Conservation (phyloP, 1,284 basidiomycete genomes). For the Rhodotorula sp. region DNA sequence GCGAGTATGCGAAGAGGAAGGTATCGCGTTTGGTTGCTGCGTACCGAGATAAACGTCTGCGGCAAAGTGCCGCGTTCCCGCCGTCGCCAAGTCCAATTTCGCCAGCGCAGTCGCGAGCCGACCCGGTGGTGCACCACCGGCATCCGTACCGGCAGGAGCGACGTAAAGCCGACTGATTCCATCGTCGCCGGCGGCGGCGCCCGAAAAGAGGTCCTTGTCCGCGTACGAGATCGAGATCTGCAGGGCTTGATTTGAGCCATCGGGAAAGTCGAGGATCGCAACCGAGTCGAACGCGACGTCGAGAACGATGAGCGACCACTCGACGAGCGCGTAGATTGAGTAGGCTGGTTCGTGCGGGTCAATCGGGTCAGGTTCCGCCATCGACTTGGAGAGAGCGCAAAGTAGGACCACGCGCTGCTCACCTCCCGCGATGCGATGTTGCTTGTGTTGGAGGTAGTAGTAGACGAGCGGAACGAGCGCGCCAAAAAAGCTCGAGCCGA, state of each 20-base stretch:
- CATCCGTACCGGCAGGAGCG: background rate
- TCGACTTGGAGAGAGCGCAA: background rate
- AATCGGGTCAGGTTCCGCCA: too few species aligned
- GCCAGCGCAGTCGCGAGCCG: background rate
- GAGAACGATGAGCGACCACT: slow-evolving; percentile 77
- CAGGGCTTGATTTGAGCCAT: background rate
- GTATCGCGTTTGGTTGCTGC: background rate
- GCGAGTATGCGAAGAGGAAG: background rate
- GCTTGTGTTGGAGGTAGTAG: slow-evolving; percentile 80
- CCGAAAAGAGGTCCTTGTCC: background rate
- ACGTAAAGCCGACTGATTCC: background rate
- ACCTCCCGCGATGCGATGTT: slow-evolving; percentile 75
- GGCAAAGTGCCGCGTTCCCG: background rate
- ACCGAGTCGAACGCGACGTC: slow-evolving; percentile 77
- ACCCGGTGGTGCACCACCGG: background rate
- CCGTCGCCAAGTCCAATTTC: background rate
- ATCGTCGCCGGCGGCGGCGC: background rate
- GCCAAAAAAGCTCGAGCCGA: slow-evolving; percentile 58
- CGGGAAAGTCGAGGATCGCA: slow-evolving; percentile 60
- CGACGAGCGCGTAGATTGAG: slow-evolving; percentile 77
- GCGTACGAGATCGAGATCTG: background rate
- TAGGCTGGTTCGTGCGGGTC: slow-evolving; percentile 60
- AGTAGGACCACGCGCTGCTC: slow-evolving; percentile 27
- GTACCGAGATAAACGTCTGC: slow-evolving; percentile 22
- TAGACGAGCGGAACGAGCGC: slow-evolving; percentile 72